phyloP scores from a whole-genome alignment of 257 asterid species.

The Perilla frutescens region DNA sequence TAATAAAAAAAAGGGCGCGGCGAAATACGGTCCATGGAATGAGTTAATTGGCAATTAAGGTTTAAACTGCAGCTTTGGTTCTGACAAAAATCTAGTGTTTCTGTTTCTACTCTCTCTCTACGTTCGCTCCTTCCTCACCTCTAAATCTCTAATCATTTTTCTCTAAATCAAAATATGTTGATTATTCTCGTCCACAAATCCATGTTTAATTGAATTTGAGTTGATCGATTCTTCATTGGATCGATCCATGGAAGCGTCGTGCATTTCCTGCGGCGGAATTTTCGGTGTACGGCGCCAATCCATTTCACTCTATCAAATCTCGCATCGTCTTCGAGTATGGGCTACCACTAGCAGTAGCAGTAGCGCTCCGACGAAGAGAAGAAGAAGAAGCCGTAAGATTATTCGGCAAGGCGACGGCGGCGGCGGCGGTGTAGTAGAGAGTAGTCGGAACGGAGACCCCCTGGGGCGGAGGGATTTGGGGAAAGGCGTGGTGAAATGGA shows the following conservation, averaged over 20 bases:
- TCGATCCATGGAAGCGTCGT: slow-evolving; percentile 56
- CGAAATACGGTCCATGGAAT: no score
- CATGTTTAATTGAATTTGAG: background rate
- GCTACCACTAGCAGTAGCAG: slow-evolving; percentile 25
- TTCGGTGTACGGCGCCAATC: slow-evolving; percentile 44
- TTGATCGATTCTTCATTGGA: background rate
- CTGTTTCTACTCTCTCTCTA: background rate
- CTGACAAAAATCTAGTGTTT: background rate
- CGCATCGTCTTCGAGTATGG: slow-evolving; percentile 31
- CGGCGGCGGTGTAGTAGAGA: slow-evolving; percentile 32
- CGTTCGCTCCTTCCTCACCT: slow-evolving; percentile 1
- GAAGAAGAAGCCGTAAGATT: slow-evolving; percentile 47
- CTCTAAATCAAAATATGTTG: background rate
- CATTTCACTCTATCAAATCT: slow-evolving; percentile 36
- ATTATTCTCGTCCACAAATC: slow-evolving; percentile 13
- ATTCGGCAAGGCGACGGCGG: slow-evolving; percentile 11
- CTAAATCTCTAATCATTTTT: background rate
- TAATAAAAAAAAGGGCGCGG: no score
- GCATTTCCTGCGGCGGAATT: slow-evolving; percentile 60
- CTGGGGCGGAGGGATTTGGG: slow-evolving; percentile 84
- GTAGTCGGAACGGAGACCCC: slow-evolving; percentile 68
- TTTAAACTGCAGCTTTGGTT: background rate
- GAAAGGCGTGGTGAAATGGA: slow-evolving; percentile 78
- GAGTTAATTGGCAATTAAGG: no score
- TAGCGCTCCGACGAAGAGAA: slow-evolving; percentile 28